A percentile compares a stretch with the other conserved stretches of the same genome.
Evolutionary conservation across 2,329 filamentous ascomycete genomes (phyloP).

Genomic region (Paraconiothyrium sp.): DNA sequence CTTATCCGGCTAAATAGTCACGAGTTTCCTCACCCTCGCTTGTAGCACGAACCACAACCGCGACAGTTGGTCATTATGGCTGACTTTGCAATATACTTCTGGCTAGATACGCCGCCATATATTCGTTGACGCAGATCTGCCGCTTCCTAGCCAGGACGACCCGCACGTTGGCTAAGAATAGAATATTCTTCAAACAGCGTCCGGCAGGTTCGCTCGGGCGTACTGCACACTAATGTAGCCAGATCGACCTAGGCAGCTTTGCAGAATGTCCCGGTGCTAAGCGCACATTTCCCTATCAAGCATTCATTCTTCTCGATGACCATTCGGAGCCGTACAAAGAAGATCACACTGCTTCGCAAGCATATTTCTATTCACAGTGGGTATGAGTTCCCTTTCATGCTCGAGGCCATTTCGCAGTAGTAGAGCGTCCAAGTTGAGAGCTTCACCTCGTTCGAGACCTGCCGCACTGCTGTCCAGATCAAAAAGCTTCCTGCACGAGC

Average conservation of each 20-base stretch:
- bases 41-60: constrained; percentile 4
- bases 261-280: neutral
- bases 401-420: neutral
- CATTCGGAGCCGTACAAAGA: neutral
- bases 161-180: neutral
- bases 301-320: neutral
- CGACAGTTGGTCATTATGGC: constrained; percentile 26
- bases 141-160: constrained; percentile 18
- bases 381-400: neutral
- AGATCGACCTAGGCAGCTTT: constrained; percentile 18
- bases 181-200: neutral
- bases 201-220: constrained; percentile 11
- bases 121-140: constrained; percentile 29
- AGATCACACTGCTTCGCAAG: neutral
- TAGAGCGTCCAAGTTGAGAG: neutral
- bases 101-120: constrained; percentile 32
- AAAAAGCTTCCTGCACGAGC: constrained; percentile 23
- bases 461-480: constrained; percentile 14
- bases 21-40: neutral
- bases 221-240: constrained; percentile 7
- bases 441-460: neutral
- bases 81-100: constrained; percentile 29
- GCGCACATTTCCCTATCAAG: neutral
- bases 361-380: neutral
- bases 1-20: constrained; percentile 44